Conservation (phyloP, 1,284 basidiomycete species). For the Ceratorhiza oryzae-sativae region DNA sequence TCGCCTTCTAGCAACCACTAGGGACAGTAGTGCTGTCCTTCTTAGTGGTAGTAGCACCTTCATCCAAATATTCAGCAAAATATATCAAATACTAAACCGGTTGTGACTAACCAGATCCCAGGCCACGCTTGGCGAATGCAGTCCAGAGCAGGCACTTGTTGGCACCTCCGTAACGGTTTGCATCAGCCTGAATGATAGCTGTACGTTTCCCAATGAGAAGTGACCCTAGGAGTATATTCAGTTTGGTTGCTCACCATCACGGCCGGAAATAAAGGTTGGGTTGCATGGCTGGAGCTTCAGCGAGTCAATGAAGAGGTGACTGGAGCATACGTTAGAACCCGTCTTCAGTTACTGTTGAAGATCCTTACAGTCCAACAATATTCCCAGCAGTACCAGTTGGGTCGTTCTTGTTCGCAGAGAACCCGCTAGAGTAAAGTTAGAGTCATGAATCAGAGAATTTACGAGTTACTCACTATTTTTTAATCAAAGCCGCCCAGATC, state of each 20-base stretch:
- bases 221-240: no score
- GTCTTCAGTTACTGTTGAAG: background rate
- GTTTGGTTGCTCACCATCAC: conserved; percentile 22
- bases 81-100: background rate
- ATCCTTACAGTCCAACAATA: conserved; percentile 28
- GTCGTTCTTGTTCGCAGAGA: conserved; percentile 30
- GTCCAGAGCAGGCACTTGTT: conserved; percentile 42
- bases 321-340: background rate
- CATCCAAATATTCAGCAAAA: background rate
- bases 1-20: conserved; percentile 30
- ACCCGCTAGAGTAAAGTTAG: conserved; percentile 27
- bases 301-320: conserved; percentile 32
- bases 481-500: conserved; percentile 25
- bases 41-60: conserved; percentile 36
- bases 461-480: conserved; percentile 24
- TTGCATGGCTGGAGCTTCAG: conserved; percentile 41
- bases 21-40: conserved; percentile 30
- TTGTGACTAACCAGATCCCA: conserved; percentile 4
- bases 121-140: conserved; percentile 37
- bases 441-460: background rate
- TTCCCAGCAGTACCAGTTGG: conserved; percentile 33
- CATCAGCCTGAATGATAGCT: conserved; percentile 42
- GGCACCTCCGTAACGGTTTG: conserved; percentile 41
- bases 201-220: background rate
- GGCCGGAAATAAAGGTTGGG: conserved; percentile 37